Percentiles rank a stretch among this genome's conserved stretches.
Evolutionary conservation across 1,284 basidiomycete species (phyloP).

Genomic region (Cutaneotrichosporon sp.): DNA sequence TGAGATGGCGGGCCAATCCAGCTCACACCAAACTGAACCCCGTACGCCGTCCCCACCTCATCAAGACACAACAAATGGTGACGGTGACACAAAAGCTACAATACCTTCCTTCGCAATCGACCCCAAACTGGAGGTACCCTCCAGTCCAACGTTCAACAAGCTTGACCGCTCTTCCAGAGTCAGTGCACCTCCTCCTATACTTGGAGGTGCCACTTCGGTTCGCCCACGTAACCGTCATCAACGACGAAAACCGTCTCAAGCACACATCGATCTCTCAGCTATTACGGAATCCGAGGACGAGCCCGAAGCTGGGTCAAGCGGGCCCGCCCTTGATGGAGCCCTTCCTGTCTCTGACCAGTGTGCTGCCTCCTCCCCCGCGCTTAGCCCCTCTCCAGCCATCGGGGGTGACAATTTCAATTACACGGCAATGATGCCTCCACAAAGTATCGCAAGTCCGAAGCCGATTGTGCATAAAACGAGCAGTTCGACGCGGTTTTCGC

Average conservation of each 20-base stretch:
- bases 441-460: too few relatives aligned
- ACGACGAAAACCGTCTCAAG: constrained; percentile 22
- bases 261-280: constrained; percentile 27
- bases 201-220: constrained; percentile 10
- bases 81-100: neutral
- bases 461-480: too few relatives aligned
- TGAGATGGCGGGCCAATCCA: neutral
- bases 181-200: constrained; percentile 2
- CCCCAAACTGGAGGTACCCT: constrained; percentile 22
- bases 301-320: neutral
- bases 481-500: constrained; percentile 7
- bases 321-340: constrained; percentile 9
- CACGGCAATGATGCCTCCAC: constrained; percentile 6
- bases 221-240: constrained; percentile 5
- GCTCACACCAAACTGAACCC: neutral
- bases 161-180: constrained; percentile 7
- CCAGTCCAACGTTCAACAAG: constrained; percentile 22
- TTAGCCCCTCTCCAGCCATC: constrained; percentile 34
- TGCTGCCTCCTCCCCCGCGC: constrained; percentile 21
- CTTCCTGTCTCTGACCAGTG: constrained; percentile 1
- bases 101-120: constrained; percentile 20
- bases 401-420: constrained; percentile 21
- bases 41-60: neutral
- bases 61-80: neutral
- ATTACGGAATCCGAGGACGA: constrained; percentile 22